Evolutionary conservation across 2,329 filamentous ascomycete genomes (phyloP).

Genomic region (Phaeophleospora eucalypticola): DNA sequence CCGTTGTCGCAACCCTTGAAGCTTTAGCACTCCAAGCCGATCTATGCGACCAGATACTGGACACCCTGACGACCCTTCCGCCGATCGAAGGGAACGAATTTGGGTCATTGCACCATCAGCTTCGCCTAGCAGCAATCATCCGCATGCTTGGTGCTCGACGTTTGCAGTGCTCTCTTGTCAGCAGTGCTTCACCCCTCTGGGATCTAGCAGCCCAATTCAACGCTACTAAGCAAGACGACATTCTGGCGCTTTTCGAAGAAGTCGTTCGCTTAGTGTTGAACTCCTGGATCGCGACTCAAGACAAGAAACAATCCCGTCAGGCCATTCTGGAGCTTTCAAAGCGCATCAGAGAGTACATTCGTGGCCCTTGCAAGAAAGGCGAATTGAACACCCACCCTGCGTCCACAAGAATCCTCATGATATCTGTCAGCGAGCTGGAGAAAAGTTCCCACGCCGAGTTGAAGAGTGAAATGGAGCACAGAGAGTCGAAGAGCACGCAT

Average conservation of each 20-base stretch:
- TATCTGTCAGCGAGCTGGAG: not conserved
- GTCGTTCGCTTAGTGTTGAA: not conserved
- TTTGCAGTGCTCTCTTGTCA: not conserved
- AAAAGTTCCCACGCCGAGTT: not conserved
- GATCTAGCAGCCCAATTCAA: not conserved
- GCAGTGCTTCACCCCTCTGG: conserved; percentile 1
- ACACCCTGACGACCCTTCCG: conserved; percentile 1
- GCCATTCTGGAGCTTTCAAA: conserved; percentile 1
- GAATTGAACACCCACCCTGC: not conserved
- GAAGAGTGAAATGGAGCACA: not conserved
- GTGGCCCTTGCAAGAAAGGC: not conserved
- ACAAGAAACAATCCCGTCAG: conserved; percentile 3
- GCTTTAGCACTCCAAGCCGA: not conserved
- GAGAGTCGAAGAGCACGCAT: not conserved
- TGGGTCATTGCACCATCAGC: conserved; percentile 1
- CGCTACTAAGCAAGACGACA: not conserved
- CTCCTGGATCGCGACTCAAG: conserved; percentile 2
- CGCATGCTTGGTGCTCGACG: not conserved
- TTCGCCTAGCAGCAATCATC: conserved; percentile 4
- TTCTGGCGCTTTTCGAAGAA: conserved; percentile 4
- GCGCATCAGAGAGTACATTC: not conserved
- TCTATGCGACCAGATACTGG: conserved; percentile 3
- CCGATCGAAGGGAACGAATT: not conserved
- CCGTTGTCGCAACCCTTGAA: not conserved
- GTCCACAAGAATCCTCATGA: not conserved